A percentile compares a stretch with the other conserved stretches of the same genome.
phyloP scores from a whole-genome alignment of 2,329 filamentous ascomycete genomes.

The Nothophaeocryptopus gaeumannii region DNA sequence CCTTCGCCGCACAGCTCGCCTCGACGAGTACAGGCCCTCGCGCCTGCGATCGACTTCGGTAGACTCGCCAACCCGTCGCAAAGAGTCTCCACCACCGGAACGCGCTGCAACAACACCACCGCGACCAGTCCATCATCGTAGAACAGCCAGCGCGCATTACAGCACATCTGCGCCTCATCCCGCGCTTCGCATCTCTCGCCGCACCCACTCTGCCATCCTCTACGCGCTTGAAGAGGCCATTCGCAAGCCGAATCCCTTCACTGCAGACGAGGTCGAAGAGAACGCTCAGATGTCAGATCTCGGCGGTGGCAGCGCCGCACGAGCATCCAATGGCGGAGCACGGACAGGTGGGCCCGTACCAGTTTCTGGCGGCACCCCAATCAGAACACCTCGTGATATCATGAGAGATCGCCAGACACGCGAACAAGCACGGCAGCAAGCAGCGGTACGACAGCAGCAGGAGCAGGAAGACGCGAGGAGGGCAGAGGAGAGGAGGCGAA shows the following conservation, averaged over 20 bases:
- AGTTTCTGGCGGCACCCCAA: conserved; percentile 52
- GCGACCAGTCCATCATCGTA: conserved; percentile 33
- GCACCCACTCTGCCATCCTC: conserved; percentile 85
- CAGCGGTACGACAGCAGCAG: conserved; percentile 47
- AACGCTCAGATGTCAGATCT: conserved; percentile 91
- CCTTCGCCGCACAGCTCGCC: conserved; percentile 54
- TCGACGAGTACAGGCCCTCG: conserved; percentile 44
- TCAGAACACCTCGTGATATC: conserved; percentile 83
- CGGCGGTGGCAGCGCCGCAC: conserved; percentile 47
- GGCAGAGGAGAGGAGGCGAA: conserved; percentile 48
- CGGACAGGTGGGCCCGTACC: conserved; percentile 54
- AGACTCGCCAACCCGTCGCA: conserved; percentile 36
- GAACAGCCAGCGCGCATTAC: conserved; percentile 33
- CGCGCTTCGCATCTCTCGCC: conserved; percentile 70
- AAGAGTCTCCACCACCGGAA: conserved; percentile 14
- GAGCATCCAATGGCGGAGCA: conserved; percentile 56
- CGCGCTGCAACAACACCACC: conserved; percentile 25
- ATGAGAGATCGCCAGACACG: conserved; percentile 82
- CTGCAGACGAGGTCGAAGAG: conserved; percentile 79
- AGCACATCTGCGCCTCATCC: conserved; percentile 45
- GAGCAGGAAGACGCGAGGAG: conserved; percentile 52
- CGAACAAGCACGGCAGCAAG: conserved; percentile 64
- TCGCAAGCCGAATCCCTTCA: conserved; percentile 77
- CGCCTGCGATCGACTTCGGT: conserved; percentile 45
- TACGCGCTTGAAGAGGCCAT: conserved; percentile 90